Base-by-base conservation (phyloP, 208 protist species). In the Zelonia costaricensis region DNA sequence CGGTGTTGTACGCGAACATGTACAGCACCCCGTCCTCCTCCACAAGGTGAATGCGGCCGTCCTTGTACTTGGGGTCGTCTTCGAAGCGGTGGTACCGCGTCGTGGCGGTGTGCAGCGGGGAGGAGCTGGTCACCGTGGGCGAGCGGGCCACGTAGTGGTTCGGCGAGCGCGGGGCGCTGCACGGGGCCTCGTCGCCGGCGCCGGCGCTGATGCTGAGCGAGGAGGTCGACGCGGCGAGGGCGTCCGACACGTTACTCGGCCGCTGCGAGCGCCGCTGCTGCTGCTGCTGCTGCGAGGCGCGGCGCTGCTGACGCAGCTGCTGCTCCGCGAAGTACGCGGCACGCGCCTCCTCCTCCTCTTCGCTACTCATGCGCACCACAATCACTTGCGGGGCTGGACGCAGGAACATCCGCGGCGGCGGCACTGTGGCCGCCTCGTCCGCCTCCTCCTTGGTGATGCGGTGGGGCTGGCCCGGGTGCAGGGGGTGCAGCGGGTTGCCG, bases 21-120 rank as follows among this genome's bases (percentile, higher is more conserved):
- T 85, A 87, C 23, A 91, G 54, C 31, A 80, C 71, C 3, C 78
- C 84, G 28, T 82, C 74, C 31, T 86, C 70, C 62, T 83, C 84
- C 20, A 87, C 77, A 2, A 91, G 59, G 53, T 91, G 78, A 1
- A 91, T 57, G n/a, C 71, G 66, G 30, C 80, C 78, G 48, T 87
- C 80, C 43, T 73, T 69, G 69, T 83, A 83, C n/a, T 46, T 35
- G 13, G 57, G 42, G n/a, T 78, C 69, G 8, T 54, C 47, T 36
- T 78, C 70, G 55, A 86, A 86, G 36, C 66, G 38, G 54, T 86
- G 62, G 33, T 73, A 35, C 36, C 62, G 66, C 22, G 43, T 36
- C 16, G 65, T 60, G 7, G 55, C 48, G 16, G 42, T 27, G 56
- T 64, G 56, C 28, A 56, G 40, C 12, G 31, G 55, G 12, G 65